phyloP scores from a whole-genome alignment of 179 eudicot species.

The Actinidia arguta region DNA sequence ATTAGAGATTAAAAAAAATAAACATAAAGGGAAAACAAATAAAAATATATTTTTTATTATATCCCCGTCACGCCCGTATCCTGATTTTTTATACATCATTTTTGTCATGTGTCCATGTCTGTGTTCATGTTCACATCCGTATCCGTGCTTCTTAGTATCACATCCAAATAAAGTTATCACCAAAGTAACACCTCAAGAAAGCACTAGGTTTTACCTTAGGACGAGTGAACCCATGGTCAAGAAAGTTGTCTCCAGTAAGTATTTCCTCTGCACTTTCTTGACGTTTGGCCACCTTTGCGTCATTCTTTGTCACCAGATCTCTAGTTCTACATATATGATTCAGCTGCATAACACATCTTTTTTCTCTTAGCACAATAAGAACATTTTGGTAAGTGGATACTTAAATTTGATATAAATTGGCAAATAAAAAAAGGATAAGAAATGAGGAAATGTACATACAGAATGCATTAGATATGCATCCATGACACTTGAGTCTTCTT shows the following conservation, averaged over 20 bases:
- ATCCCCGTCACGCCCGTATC: too few species aligned
- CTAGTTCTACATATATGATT: conserved; percentile 79
- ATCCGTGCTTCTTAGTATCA: too few species aligned
- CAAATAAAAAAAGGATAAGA: conserved; percentile 6
- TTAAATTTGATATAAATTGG: background rate
- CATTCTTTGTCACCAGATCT: conserved; percentile 82
- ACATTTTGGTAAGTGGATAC: background rate
- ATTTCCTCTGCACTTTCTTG: conserved; percentile 55
- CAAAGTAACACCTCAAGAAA: background rate
- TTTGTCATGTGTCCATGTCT: too few species aligned
- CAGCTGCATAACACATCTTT: conserved; percentile 57
- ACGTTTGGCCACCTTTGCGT: conserved; percentile 64
- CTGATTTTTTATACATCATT: too few species aligned
- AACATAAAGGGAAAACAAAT: too few species aligned
- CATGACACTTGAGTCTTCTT: conserved; percentile 86
- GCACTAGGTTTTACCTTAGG: conserved; percentile 69
- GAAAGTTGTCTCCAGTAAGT: conserved; percentile 49
- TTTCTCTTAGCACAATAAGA: background rate
- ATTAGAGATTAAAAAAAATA: too few species aligned
- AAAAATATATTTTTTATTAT: too few species aligned
- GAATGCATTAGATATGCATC: conserved; percentile 92
- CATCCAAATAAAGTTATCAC: background rate
- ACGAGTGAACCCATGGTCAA: conserved; percentile 93
- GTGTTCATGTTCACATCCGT: too few species aligned
- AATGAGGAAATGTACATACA: conserved; percentile 47